Conservation (phyloP, 1,284 basidiomycete species). For the Cryptococcus sp. region DNA sequence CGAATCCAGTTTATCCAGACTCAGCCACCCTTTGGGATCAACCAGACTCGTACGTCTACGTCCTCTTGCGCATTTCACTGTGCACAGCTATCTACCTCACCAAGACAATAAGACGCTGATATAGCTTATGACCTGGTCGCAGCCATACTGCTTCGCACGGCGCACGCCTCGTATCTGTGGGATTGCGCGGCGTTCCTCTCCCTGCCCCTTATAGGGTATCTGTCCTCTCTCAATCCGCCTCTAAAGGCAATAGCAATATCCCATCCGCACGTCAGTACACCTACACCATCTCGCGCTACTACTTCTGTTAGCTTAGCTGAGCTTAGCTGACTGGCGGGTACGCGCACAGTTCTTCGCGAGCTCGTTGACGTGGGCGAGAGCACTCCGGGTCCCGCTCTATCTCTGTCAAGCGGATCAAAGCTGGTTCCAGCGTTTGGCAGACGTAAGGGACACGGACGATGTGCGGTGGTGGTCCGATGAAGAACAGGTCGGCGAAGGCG, state of each 20-base stretch:
- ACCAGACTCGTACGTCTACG: slow-evolving; percentile 50
- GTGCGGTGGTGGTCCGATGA: slow-evolving; percentile 39
- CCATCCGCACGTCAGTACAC: slow-evolving; percentile 48
- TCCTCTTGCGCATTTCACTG: neutral
- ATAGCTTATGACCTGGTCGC: neutral
- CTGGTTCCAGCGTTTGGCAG: slow-evolving; percentile 44
- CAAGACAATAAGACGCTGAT: neutral
- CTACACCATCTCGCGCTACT: neutral
- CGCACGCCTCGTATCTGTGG: slow-evolving; percentile 47
- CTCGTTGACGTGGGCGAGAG: slow-evolving; percentile 48
- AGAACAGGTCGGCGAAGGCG: slow-evolving; percentile 26
- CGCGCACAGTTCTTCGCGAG: slow-evolving; percentile 48
- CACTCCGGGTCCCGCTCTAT: slow-evolving; percentile 46
- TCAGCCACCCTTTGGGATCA: slow-evolving; percentile 45
- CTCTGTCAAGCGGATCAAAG: slow-evolving; percentile 41
- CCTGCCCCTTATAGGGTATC: slow-evolving; percentile 32
- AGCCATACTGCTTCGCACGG: slow-evolving; percentile 50
- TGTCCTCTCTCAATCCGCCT: slow-evolving; percentile 30
- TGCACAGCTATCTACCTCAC: neutral
- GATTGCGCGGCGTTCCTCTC: slow-evolving; percentile 49
- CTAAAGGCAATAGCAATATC: slow-evolving; percentile 50
- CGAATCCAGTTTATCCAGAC: slow-evolving; percentile 41
- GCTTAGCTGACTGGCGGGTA: neutral
- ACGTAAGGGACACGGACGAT: slow-evolving; percentile 29
- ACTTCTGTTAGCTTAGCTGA: neutral